phyloP scores from a whole-genome alignment of 129 eudicot genomes.

The Tagetes patula region DNA sequence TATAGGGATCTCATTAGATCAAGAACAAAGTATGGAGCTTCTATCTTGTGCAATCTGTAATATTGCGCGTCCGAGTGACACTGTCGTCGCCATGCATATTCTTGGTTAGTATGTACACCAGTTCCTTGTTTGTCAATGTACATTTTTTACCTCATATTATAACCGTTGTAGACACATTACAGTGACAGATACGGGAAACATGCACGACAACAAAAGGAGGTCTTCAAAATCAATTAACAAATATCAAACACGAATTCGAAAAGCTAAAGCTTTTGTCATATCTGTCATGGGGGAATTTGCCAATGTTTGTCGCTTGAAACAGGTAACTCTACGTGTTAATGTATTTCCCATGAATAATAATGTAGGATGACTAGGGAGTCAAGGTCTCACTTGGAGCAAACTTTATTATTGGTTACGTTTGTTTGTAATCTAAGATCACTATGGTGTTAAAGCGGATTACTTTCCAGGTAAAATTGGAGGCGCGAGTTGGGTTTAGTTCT shows the following conservation, averaged over 20 bases:
- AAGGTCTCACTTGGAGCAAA: too few species aligned
- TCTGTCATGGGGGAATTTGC: slow-evolving; percentile 75
- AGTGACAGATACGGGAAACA: slow-evolving; percentile 42
- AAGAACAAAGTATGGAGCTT: slow-evolving; percentile 59
- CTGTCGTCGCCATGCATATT: slow-evolving; percentile 69
- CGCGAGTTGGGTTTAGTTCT: slow-evolving; percentile 69
- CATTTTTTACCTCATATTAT: not conserved
- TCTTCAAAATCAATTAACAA: slow-evolving; percentile 31
- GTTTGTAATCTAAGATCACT: too few species aligned
- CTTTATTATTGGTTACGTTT: too few species aligned
- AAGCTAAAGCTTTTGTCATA: slow-evolving; percentile 78
- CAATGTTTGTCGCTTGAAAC: slow-evolving; percentile 54
- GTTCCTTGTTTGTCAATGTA: not conserved
- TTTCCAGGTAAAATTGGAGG: slow-evolving; percentile 76
- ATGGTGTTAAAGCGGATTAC: not conserved
- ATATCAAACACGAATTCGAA: slow-evolving; percentile 54
- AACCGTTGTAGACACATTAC: not conserved
- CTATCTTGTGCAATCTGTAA: slow-evolving; percentile 60
- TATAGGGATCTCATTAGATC: slow-evolving; percentile 60
- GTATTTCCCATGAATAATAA: not conserved
- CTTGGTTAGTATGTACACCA: slow-evolving; percentile 51
- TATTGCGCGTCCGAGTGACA: slow-evolving; percentile 64
- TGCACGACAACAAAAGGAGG: slow-evolving; percentile 18
- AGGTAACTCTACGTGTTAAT: slow-evolving; percentile 34
- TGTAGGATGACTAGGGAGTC: too few species aligned